Base-by-base conservation (phyloP, 2,329 filamentous ascomycete species). In the Trichoderma harzianum region DNA sequence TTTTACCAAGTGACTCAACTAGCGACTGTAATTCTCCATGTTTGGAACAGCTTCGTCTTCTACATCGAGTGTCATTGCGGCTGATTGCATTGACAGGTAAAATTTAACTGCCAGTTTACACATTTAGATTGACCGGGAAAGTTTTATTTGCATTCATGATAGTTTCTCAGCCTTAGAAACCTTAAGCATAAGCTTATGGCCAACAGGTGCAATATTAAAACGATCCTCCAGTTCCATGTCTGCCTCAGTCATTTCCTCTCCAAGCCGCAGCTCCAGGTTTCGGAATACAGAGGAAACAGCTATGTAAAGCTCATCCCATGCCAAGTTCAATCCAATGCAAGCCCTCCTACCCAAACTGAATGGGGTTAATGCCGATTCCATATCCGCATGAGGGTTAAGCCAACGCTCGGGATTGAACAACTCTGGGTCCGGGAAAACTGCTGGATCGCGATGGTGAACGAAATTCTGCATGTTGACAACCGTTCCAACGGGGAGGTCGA, bases 231-330 rank as follows among this genome's bases (percentile, higher is more conserved):
- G 39, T 43, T 43, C 39, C 39, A 43, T 43, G 3, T 43, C 39
- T n/a, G 78, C 43, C 14, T 30, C 47, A 11, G 47, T 26, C 47
- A 53, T 53, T 21, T 24, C 47, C 2, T 53, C n/a, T 24, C 47
- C 47, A 21, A 53, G 47, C 12, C 21, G 47, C 21, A 53, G 5
- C 21, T 53, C 21, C 47, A 53, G 10, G 21, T 53, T 24, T 24
- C 47, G 47, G 21, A 53, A 53, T 24, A 53, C 5, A 21, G 21
- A 21, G n/a, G 47, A 53, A 21, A 24, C 12, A 53, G 47, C 47
- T 21, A 53, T 21, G 12, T 53, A 53, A 21, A 53, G 47, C 47
- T 53, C 47, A 53, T 53, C 47, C 47, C 47, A 53, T 21, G 47
- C 47, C 47, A 53, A 26, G 21, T 53, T 53, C 47, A 21, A 16